Percentiles rank a stretch among this genome's conserved stretches.
These are phyloP conservation scores for Saururus chinensis DNA, from an alignment of 164 flowering plant genomes.

Conservation along the genomic window DNA sequence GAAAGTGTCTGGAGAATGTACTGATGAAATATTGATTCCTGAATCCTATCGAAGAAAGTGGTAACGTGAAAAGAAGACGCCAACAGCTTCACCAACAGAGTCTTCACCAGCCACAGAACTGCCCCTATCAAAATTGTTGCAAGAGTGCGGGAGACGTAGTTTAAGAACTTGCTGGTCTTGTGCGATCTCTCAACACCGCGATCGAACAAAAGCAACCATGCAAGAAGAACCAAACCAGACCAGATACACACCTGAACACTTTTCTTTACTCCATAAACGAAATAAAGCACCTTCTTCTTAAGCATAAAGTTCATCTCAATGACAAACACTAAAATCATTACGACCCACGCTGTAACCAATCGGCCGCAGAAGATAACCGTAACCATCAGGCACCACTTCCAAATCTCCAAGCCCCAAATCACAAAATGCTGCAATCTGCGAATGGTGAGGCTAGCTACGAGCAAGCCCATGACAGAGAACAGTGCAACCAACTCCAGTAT, in stretches of 20 bases:
- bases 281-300: slow-evolving; percentile 65
- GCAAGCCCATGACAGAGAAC: slow-evolving; percentile 22
- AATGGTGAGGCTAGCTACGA: slow-evolving; percentile 40
- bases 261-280: slow-evolving; percentile 53
- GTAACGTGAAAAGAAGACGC: slow-evolving; percentile 62
- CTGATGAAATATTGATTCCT: slow-evolving; percentile 69
- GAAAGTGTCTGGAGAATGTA: slow-evolving; percentile 66
- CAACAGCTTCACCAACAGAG: slow-evolving; percentile 46
- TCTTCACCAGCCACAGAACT: slow-evolving; percentile 59
- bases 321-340: slow-evolving; percentile 41
- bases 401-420: slow-evolving; percentile 53
- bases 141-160: slow-evolving; percentile 43
- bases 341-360: slow-evolving; percentile 53
- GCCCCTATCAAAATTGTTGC: slow-evolving; percentile 48
- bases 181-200: slow-evolving; percentile 34
- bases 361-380: slow-evolving; percentile 60
- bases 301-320: slow-evolving; percentile 62
- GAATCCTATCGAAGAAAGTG: slow-evolving; percentile 78
- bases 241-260: slow-evolving; percentile 56
- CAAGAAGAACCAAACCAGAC: slow-evolving; percentile 50
- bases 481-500: slow-evolving; percentile 39
- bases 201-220: slow-evolving; percentile 60
- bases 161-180: slow-evolving; percentile 19
- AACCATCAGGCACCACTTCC: slow-evolving; percentile 73
- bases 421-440: slow-evolving; percentile 14